Evolutionary conservation across 1,284 basidiomycete species (phyloP), one percentile per base, ranked within the genome.

Genomic region (Puccinia horiana): DNA sequence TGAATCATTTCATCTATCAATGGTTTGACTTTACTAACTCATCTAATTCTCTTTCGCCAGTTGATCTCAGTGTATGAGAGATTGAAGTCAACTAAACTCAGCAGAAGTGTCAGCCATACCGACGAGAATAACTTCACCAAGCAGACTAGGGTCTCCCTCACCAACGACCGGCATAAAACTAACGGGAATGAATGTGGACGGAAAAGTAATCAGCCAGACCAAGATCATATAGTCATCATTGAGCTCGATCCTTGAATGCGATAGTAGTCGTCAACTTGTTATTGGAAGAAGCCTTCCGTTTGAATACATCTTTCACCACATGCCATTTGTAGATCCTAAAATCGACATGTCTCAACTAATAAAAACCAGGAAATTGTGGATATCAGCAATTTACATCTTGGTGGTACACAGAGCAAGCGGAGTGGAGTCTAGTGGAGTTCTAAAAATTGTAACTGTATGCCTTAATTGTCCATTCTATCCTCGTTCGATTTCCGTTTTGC

Each of bases 51-150:
- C 3, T 61, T 61, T 18, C 32, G 29, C 26, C 32, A 61, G 58
- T 35, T 61, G 16, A 61, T 61, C 11, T 35, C 29, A 18, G 29
- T 26, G 2, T 35, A 35, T 26, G 58, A 61, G 32, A 61, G 32
- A 61, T 12, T 61, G 6, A 61, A 61, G 58, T 61, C 58, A 61
- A 61, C 26, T 35, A 61, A 26, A 26, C 11, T 61, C 29, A 61
- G 16, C 58, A 61, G 58, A 26, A 61, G 58, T 26, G 58, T 61
- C 58, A 61, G 58, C 16, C 58, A 61, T 61, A 35, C 58, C 32
- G 58, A 61, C 58, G 58, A 61, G 58, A 61, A 61, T 35, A 5
- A 61, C 26, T 61, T 35, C 58, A 61, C 58, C 14, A 12, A n/a
- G n/a, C 29, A 61, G 3, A 61, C 29, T 12, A 26, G 32, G 29